Conservation (phyloP, 768 basidiomycete genomes). For the Lactifluus echinatus region DNA sequence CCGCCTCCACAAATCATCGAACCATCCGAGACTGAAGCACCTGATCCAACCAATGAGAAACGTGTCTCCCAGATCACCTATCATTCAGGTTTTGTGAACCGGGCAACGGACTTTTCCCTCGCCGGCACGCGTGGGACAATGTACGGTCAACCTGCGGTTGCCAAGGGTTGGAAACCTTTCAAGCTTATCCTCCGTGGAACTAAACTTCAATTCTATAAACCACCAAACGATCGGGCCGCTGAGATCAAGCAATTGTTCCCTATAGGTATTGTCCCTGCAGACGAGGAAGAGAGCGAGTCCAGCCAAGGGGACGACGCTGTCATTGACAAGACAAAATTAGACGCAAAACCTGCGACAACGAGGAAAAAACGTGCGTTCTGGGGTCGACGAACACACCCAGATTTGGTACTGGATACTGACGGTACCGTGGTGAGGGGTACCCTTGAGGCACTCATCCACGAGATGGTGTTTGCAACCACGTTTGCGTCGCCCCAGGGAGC, state of each 20-base stretch:
- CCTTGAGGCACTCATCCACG: constrained; percentile 74
- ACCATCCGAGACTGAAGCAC: constrained; percentile 27
- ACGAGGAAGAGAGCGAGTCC: constrained; percentile 41
- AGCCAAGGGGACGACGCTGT: constrained; percentile 23
- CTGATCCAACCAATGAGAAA: constrained; percentile 32
- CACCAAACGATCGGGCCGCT: constrained; percentile 55
- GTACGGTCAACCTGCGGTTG: constrained; percentile 20
- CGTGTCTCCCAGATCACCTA: constrained; percentile 75
- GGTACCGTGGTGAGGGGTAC: constrained; percentile 52
- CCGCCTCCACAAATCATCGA: constrained; percentile 43
- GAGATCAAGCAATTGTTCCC: constrained; percentile 73
- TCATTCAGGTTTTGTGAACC: constrained; percentile 69
- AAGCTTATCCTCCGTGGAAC: constrained; percentile 78
- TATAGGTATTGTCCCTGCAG: constrained; percentile 46
- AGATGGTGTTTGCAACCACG: constrained; percentile 69
- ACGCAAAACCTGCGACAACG: constrained; percentile 27
- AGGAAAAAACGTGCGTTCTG: constrained; percentile 66
- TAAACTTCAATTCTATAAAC: constrained; percentile 82
- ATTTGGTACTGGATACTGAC: constrained; percentile 40
- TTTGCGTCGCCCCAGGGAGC: constrained; percentile 28
- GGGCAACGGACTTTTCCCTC: constrained; percentile 41
- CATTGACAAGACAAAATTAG: constrained; percentile 28
- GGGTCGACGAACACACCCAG: constrained; percentile 69
- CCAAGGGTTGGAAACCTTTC: constrained; percentile 80
- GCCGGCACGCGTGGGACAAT: constrained; percentile 26